These are phyloP conservation scores for Zasmidium citrigriseum DNA, from an alignment of 2,329 filamentous ascomycete genomes.

Conservation along the genomic window DNA sequence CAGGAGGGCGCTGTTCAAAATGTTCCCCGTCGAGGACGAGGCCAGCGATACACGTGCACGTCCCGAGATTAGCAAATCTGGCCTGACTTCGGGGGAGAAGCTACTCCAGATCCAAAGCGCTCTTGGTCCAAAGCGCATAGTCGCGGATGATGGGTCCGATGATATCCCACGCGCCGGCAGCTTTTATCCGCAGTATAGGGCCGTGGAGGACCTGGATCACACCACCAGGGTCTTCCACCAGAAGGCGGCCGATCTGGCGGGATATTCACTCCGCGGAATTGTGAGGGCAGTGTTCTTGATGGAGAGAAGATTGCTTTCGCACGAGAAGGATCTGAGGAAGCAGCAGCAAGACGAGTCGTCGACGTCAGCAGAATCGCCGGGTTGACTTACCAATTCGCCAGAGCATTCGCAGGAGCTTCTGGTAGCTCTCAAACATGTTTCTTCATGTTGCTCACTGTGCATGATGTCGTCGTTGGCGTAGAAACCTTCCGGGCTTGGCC, in stretches of 20 bases:
- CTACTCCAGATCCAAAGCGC: slow-evolving; percentile 46
- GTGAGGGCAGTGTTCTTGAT: slow-evolving; percentile 52
- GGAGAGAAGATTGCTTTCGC: slow-evolving; percentile 48
- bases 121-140: slow-evolving; percentile 41
- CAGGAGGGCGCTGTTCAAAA: slow-evolving; percentile 40
- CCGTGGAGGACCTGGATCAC: slow-evolving; percentile 46
- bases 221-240: slow-evolving; percentile 53
- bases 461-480: slow-evolving; percentile 12
- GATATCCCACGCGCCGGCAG: slow-evolving; percentile 49
- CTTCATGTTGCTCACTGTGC: slow-evolving; percentile 20
- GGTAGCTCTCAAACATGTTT: slow-evolving; percentile 14
- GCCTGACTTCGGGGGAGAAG: slow-evolving; percentile 30
- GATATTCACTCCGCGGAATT: slow-evolving; percentile 52
- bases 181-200: slow-evolving; percentile 52
- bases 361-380: slow-evolving; percentile 9
- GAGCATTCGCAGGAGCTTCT: neutral
- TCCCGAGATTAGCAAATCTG: slow-evolving; percentile 16
- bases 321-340: slow-evolving; percentile 33
- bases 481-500: slow-evolving; percentile 17
- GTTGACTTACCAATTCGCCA: neutral
- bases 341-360: slow-evolving; percentile 9
- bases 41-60: slow-evolving; percentile 8
- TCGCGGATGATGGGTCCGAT: slow-evolving; percentile 36
- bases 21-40: slow-evolving; percentile 41
- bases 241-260: slow-evolving; percentile 52